Percentiles rank a stretch among this genome's conserved stretches.
Evolutionary conservation across 805 yeast genomes (phyloP).

Genomic region (Barnettozyma californica): DNA sequence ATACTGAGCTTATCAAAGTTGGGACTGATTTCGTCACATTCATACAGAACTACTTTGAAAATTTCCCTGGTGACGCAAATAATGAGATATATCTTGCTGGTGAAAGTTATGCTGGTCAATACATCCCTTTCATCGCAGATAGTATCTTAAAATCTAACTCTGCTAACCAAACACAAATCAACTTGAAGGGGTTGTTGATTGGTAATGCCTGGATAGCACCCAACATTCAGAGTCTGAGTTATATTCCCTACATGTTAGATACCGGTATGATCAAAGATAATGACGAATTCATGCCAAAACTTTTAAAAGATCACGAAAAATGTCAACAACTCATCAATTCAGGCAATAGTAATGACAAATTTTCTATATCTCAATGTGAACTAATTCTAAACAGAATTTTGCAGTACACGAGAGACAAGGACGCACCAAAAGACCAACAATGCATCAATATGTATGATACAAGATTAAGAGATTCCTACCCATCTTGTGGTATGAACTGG

Average conservation of each 20-base stretch:
- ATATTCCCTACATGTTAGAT: constrained; percentile 62
- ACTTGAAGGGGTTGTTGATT: constrained; percentile 64
- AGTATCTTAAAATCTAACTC: constrained; percentile 48
- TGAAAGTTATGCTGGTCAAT: constrained; percentile 96
- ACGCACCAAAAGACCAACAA: constrained; percentile 33
- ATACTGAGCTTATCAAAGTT: constrained; percentile 50
- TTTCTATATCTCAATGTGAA: constrained; percentile 42
- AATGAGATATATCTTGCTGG: constrained; percentile 81
- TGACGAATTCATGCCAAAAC: constrained; percentile 34
- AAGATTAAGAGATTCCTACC: constrained; percentile 63
- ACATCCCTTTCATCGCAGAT: constrained; percentile 81
- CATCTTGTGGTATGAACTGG: constrained; percentile 92
- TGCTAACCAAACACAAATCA: constrained; percentile 20
- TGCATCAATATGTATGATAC: constrained; percentile 86
- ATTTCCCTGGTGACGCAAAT: constrained; percentile 65
- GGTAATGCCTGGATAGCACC: constrained; percentile 98
- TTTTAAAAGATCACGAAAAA: constrained; percentile 46
- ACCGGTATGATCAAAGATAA: constrained; percentile 46
- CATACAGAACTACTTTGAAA: constrained; percentile 54
- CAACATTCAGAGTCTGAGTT: constrained; percentile 73
- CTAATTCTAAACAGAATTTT: constrained; percentile 28
- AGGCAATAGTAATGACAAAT: constrained; percentile 19
- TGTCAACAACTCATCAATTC: constrained; percentile 54
- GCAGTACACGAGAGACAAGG: constrained; percentile 26
- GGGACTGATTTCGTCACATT: constrained; percentile 60